phyloP scores from a whole-genome alignment of 2,329 filamentous ascomycete species.

The Penicillium concentricum region DNA sequence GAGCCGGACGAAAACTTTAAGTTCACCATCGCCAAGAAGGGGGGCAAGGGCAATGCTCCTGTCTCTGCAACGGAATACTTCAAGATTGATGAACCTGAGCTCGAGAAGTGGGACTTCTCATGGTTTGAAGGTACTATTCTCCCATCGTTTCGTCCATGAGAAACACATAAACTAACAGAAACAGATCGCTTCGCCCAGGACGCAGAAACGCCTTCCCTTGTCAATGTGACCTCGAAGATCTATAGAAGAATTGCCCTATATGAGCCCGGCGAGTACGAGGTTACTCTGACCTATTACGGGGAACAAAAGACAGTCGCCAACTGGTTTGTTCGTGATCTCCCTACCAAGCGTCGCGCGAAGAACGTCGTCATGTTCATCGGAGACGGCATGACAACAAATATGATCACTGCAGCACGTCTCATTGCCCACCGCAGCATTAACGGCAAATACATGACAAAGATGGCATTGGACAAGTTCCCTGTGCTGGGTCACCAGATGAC shows the following conservation, averaged over 20 bases:
- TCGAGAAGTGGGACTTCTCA: slow-evolving; percentile 80
- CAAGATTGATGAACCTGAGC: slow-evolving; percentile 63
- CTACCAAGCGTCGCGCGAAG: slow-evolving; percentile 71
- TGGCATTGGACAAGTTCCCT: slow-evolving; percentile 80
- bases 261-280: slow-evolving; percentile 76
- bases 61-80: slow-evolving; percentile 66
- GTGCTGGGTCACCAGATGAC: slow-evolving; percentile 88
- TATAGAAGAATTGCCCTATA: slow-evolving; percentile 74
- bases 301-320: slow-evolving; percentile 69
- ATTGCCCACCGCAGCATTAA: slow-evolving; percentile 81
- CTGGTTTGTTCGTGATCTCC: slow-evolving; percentile 73
- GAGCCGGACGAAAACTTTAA: slow-evolving; percentile 67
- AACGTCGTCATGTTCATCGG: slow-evolving; percentile 86
- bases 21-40: slow-evolving; percentile 71
- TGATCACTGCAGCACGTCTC: slow-evolving; percentile 66
- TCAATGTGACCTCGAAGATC: slow-evolving; percentile 77
- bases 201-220: slow-evolving; percentile 65
- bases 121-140: slow-evolving; percentile 67
- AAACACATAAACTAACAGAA: slow-evolving; percentile 8
- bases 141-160: background rate
- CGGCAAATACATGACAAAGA: slow-evolving; percentile 73
- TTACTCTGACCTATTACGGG: slow-evolving; percentile 73
- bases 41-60: slow-evolving; percentile 31
- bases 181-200: slow-evolving; percentile 73
- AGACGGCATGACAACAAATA: slow-evolving; percentile 57